Base-by-base conservation (phyloP, 805 yeast genomes). In the Phaffomyces opuntiae region DNA sequence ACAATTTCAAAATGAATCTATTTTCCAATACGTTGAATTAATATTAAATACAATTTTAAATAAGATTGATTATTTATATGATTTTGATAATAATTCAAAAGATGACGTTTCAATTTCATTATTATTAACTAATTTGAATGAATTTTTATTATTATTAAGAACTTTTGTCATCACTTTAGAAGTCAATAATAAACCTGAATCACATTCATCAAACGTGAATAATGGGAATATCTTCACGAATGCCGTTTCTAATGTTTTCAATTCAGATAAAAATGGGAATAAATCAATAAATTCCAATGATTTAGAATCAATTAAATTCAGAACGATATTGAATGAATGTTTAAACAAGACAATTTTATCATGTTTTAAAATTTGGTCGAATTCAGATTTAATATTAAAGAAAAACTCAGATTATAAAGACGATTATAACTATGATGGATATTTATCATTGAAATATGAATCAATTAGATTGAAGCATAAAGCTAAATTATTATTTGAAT, bases 161-260 rank as follows among this genome's bases (percentile, higher is more conserved):
- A 54, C 66, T 49, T 53, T 68, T 60, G 55, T 65, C 46, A 57
- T 72, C n/a, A 87, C 87, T 0, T 56, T 84, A 32, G 88, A 84
- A 52, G 51, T 48, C 36, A 48, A 59, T 49, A 47, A 41, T 29
- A 29, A 29, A n/a, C 47, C 50, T 14, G 21, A 29, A 2, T 34
- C 43, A 4, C 9, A 12, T 17, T n/a, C 45, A 43, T 40, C 46
- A 12, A 49, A 45, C 24, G 13, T 16, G 5, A 75, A 37, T 60
- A 74, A 24, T 77, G 87, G 19, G 75, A 40, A 45, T 26, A 85
- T 58, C 42, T 58, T 60, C 38, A 68, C 64, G 41, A 83, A 83
- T 44, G 83, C 81, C 24, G 83, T 86, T 44, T 85, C 83, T 50
- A 93, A 93, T 2, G 95, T 86, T 0, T 83, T 86, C 56, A 83